These are phyloP conservation scores for Vairimorpha apis DNA, from an alignment of 371 early-diverging fungal species.

Conservation along the genomic window DNA sequence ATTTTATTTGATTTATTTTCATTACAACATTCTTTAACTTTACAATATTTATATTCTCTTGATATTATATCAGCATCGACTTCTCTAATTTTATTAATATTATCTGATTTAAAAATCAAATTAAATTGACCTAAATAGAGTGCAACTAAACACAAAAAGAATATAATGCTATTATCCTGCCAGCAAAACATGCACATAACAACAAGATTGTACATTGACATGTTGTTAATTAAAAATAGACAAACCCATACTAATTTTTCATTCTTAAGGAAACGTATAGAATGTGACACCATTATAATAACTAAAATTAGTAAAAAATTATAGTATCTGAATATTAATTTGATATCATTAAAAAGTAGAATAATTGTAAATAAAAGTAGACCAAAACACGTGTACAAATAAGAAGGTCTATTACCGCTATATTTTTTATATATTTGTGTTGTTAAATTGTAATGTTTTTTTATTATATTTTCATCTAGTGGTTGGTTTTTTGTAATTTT, in stretches of 20 bases:
- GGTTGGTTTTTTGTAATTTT: no score
- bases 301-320: background rate
- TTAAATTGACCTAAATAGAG: background rate
- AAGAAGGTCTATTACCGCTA: background rate
- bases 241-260: slow-evolving; percentile 12
- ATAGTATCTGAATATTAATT: background rate
- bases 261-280: background rate
- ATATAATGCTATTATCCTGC: background rate
- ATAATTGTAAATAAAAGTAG: background rate
- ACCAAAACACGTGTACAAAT: background rate
- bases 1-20: no score
- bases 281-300: slow-evolving; percentile 26
- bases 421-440: slow-evolving; percentile 1
- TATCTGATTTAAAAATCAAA: no score
- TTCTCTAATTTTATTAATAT: no score
- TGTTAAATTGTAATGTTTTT: slow-evolving; percentile 11
- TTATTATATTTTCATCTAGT: no score
- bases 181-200: background rate
- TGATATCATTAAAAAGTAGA: background rate
- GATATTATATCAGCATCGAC: no score
- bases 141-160: background rate
- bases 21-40: no score
- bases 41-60: no score
- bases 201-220: background rate
- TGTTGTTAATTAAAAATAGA: slow-evolving; percentile 4